phyloP scores from a whole-genome alignment of 1,284 basidiomycete species.

The Trichosporon asahii region DNA sequence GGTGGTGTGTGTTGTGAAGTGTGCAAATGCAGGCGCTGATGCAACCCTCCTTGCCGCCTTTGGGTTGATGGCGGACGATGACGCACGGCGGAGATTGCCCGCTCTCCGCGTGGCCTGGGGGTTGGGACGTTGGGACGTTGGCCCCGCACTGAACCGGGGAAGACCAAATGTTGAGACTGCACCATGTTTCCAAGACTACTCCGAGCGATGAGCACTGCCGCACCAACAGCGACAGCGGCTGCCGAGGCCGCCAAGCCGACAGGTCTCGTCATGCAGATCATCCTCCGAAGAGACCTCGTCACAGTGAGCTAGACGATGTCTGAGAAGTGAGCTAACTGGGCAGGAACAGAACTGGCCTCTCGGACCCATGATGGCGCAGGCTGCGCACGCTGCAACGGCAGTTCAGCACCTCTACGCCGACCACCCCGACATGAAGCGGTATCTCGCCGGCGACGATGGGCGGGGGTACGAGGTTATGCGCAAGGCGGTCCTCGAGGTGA shows the following conservation, averaged over 20 bases:
- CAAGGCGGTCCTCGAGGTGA: constrained; percentile 46
- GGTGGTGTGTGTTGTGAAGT: constrained; percentile 9
- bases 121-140: not conserved
- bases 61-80: not conserved
- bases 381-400: constrained; percentile 55
- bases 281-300: constrained; percentile 46
- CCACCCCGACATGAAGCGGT: constrained; percentile 40
- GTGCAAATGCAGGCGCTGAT: not conserved
- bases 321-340: not conserved
- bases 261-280: constrained; percentile 51
- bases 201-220: constrained; percentile 6
- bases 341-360: constrained; percentile 52
- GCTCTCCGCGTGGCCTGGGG: not conserved
- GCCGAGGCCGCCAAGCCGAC: constrained; percentile 27
- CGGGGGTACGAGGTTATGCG: constrained; percentile 46
- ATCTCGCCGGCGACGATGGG: constrained; percentile 39
- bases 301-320: constrained; percentile 31
- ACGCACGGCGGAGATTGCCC: not conserved
- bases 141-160: constrained; percentile 1
- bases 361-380: constrained; percentile 56
- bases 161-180: not conserved
- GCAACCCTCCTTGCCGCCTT: not conserved
- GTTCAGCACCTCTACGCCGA: constrained; percentile 41
- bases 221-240: not conserved
- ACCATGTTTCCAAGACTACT: not conserved